Evolutionary conservation across 768 basidiomycete genomes (phyloP), one percentile per base, ranked within the genome.

Genomic region (Rhodocollybia butyracea): DNA sequence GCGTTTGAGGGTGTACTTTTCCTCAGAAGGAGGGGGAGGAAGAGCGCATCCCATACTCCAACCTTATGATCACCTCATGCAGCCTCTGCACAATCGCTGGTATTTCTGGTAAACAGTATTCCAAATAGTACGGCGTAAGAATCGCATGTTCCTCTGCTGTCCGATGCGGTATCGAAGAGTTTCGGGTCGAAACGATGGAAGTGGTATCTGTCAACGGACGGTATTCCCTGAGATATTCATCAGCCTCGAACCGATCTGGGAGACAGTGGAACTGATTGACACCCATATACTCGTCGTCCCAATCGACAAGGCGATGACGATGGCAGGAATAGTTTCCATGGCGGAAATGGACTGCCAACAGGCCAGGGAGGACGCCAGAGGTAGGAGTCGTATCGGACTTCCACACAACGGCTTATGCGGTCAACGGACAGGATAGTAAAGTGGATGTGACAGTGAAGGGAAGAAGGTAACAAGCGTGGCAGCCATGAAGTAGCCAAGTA

Each of bases 331-430:
- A 84, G 62, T 82, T 81, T 3, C 81, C 81, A 5, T 81, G 70
- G 5, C 82, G 74, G 15, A 81, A 58, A 59, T 83, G 81, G 29
- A 81, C 66, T 0, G 80, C 80, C n/a, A 83, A 60, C 64, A 79
- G 75, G 32, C 69, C 72, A 64, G 65, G 64, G 85, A 46, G 51
- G 12, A 50, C 48, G 7, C 48, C 48, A 1, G 48, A 31, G 5
- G 34, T 31, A 11, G 48, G 34, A 3, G 34, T 31, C 4, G 34
- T 15, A n/a, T 31, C 34, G 24, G 48, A 38, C 64, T 73, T 58
- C 15, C n/a, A n/a, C n/a, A n/a, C n/a, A n/a, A n/a, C n/a, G n/a
- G n/a, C n/a, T n/a, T n/a, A n/a, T n/a, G n/a, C n/a, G n/a, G n/a
- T n/a, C n/a, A n/a, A n/a, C n/a, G n/a, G n/a, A n/a, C n/a, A n/a